Evolutionary conservation across 352 stramenopile genomes (phyloP), one percentile per base, ranked within the genome.

Genomic region (Phytophthora pinifolia): DNA sequence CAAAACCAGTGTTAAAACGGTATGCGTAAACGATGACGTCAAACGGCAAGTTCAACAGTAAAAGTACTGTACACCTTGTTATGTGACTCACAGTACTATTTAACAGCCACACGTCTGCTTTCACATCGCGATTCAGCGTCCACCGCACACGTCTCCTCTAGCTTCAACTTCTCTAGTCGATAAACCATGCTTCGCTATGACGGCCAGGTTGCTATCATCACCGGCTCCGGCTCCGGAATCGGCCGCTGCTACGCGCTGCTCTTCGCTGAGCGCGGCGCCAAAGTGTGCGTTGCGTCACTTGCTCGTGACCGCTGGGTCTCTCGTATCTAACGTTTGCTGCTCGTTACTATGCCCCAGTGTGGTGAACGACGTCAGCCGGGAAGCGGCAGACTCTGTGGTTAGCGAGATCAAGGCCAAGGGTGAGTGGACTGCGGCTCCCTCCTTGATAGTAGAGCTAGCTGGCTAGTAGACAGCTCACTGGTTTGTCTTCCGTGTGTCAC

Each of bases 121-220:
- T 36, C 59, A 67, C 59, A 66, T 59, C 46, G 14, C 59, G 46
- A 62, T 38, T 49, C 60, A 17, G 63, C 36, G 14, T 49, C 44
- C 7, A 59, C 36, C 35, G 35, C 54, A 53, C 32, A 48, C 46
- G 35, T 36, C 25, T 44, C 51, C 14, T 43, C n/a, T 20, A 39
- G 34, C 15, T 49, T 59, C 36, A 30, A 52, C 41, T 17, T 15
- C 36, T 36, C 22, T 13, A 14, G 7, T 13, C 32, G 33, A 34
- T 25, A 22, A 8, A 54, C 8, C 45, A 86, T 85, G 70, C 76
- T 90, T 64, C 83, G 82, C 57, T 94, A 74, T 58, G 84, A 92
- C 65, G 72, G 67, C 59, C 70, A 82, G 49, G 82, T 94, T 20
- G 84, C 82, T 36, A 80, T 94, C 51, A 65, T 94, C 62, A 94